Evolutionary conservation across 2,329 filamentous ascomycete species (phyloP).

Genomic region (Ceratocystis destructans): DNA sequence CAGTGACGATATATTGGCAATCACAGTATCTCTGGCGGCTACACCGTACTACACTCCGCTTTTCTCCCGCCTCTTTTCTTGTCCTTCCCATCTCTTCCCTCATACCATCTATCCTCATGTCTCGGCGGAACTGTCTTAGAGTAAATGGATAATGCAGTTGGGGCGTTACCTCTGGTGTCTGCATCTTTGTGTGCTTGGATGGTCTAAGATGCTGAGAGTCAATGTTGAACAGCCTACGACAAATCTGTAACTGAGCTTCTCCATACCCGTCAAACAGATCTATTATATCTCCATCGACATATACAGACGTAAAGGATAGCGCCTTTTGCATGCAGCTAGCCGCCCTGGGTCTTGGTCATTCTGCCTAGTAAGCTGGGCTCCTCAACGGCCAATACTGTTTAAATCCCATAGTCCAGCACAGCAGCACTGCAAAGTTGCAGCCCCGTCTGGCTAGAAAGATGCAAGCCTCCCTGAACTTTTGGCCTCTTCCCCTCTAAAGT

Average conservation of each 20-base stretch:
- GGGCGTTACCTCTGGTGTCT: neutral
- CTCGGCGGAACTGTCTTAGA: neutral
- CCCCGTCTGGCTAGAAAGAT: neutral
- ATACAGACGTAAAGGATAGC: neutral
- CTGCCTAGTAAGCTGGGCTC: neutral
- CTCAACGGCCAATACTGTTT: neutral
- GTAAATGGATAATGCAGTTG: conserved; percentile 6
- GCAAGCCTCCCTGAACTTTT: too few relatives aligned
- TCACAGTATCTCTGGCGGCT: conserved; percentile 5
- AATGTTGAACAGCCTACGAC: neutral
- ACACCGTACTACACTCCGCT: neutral
- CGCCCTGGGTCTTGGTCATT: neutral
- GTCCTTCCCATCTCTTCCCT: neutral
- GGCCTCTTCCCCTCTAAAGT: too few relatives aligned
- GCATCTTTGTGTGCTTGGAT: neutral
- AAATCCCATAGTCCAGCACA: neutral
- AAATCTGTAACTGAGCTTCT: neutral
- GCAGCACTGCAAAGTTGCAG: neutral
- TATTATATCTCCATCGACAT: neutral
- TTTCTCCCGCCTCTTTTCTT: conserved; percentile 4
- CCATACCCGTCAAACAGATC: neutral
- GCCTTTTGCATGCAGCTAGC: neutral
- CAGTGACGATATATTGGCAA: conserved; percentile 9
- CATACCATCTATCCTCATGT: neutral
- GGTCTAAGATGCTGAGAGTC: conserved; percentile 7